A percentile compares a stretch with the other conserved stretches of the same genome.
These are phyloP conservation scores for Thinopyrum elongatum DNA, from an alignment of 176 grass and related monocot genomes.

Conservation along the genomic window DNA sequence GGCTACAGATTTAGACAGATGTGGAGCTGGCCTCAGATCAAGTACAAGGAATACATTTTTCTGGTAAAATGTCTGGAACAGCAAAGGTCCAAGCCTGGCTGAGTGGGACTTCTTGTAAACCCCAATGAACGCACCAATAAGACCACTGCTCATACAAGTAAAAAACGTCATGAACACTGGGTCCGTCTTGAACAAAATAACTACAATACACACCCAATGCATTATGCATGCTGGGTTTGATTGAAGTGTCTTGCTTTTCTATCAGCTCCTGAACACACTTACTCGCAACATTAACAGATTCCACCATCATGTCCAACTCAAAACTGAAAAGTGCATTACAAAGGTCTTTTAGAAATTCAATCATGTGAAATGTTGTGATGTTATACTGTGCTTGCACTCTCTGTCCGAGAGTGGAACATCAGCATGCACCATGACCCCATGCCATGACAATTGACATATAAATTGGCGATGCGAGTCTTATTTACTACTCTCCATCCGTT, in stretches of 20 bases:
- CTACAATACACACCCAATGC: background rate
- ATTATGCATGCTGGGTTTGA: conserved; percentile 27
- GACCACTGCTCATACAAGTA: background rate
- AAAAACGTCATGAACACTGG: no score
- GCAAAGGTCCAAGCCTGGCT: background rate
- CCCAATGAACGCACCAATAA: background rate
- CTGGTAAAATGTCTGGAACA: background rate
- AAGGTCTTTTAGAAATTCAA: background rate
- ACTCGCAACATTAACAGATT: conserved; percentile 61
- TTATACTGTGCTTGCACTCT: background rate
- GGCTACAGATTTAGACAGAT: background rate
- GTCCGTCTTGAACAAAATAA: background rate
- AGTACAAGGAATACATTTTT: background rate
- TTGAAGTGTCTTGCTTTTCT: conserved; percentile 62
- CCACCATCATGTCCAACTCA: conserved; percentile 80
- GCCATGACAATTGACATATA: background rate
- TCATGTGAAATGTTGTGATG: background rate
- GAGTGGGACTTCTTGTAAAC: background rate
- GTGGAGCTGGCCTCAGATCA: background rate
- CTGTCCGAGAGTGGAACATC: background rate
- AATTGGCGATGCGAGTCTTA: background rate
- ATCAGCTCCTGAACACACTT: conserved; percentile 55
- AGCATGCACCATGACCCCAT: background rate
- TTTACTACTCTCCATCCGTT: no score
- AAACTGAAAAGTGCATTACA: conserved; percentile 40